These are phyloP conservation scores for Vigna reflexopilosa DNA, from an alignment of 306 rosid species.

Conservation along the genomic window DNA sequence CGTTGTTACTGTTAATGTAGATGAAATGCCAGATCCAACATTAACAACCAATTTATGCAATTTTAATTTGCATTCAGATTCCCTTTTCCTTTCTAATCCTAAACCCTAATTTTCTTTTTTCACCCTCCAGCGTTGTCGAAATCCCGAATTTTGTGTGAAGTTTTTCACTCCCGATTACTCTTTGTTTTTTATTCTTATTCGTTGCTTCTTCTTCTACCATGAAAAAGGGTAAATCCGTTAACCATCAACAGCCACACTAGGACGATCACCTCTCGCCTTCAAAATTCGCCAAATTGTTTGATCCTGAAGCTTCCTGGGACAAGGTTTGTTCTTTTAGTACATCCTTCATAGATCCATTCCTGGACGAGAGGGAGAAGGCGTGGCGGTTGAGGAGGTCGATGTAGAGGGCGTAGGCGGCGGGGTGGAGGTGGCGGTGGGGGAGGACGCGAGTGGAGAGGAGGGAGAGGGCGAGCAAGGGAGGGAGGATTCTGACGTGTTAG, in stretches of 20 bases:
- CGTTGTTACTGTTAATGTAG: too few species aligned
- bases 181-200: too few species aligned
- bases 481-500: too few species aligned
- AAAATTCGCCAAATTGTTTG: slow-evolving; percentile 69
- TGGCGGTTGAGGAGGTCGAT: slow-evolving; percentile 77
- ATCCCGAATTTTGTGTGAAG: not conserved
- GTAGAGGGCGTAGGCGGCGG: slow-evolving; percentile 77
- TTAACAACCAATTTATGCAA: not conserved
- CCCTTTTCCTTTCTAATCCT: not conserved
- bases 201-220: too few species aligned
- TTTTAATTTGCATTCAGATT: slow-evolving; percentile 4
- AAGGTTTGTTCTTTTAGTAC: slow-evolving; percentile 65
- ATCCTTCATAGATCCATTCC: slow-evolving; percentile 13
- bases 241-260: too few species aligned
- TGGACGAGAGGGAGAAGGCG: slow-evolving; percentile 61
- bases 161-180: too few species aligned
- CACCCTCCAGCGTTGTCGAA: slow-evolving; percentile 11
- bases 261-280: too few species aligned
- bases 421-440: slow-evolving; percentile 69
- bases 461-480: slow-evolving; percentile 39
- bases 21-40: too few species aligned
- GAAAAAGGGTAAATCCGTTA: too few species aligned
- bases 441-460: slow-evolving; percentile 73
- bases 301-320: slow-evolving; percentile 99
- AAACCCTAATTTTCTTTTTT: slow-evolving; percentile 58